Base-by-base conservation (phyloP, 1,284 basidiomycete genomes). In the Rhodotorula sp. region DNA sequence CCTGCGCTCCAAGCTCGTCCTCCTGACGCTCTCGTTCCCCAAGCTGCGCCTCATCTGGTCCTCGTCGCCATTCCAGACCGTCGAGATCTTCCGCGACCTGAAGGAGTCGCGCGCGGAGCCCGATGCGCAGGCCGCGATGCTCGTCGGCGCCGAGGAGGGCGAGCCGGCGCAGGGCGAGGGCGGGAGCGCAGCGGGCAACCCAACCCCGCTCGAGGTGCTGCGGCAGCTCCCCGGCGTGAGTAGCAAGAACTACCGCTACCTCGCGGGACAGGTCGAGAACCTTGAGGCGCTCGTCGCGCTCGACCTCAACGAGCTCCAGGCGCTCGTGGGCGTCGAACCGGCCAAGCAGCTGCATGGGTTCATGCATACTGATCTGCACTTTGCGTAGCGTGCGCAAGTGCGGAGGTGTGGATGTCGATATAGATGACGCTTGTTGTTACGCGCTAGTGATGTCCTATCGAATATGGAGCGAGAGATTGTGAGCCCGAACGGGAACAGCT, bases 41-140 rank as follows among this genome's bases (percentile, higher is more conserved):
- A 89, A 92, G 29, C 84, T 99, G 5, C 89, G 93, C 44, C 91
- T 98, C 79, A 91, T 99, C 78, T 99, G 97, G 97, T 96, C 94
- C 0, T 94, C 93, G 3, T 97, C 94, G 2, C 94, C 97, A 0
- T 92, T 92, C 78, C 90, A 92, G 37, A 95, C 93, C 0, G 88
- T 94, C 0, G 90, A 94, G 74, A 94, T 98, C 67, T 95, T 98
- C 83, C 88, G 88, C 58, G 96, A 98, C 79, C 88, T 99, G 41
- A 99, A 99, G 81, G 79, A 84, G n/a, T 89, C 90, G 75, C 87
- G 88, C 65, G 83, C 87, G 1, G 94, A 99, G 80, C 97, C 96
- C 0, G 91, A 97, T 75, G 86, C 88, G 19, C 80, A 84, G 12
- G 86, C 86, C 53, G 94, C 94, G 0, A 87, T 93, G 50, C 82